A percentile compares a stretch with the other conserved stretches of the same genome.
Evolutionary conservation across 1,284 basidiomycete genomes (phyloP).

Genomic region (Ganoderma resinaceum): DNA sequence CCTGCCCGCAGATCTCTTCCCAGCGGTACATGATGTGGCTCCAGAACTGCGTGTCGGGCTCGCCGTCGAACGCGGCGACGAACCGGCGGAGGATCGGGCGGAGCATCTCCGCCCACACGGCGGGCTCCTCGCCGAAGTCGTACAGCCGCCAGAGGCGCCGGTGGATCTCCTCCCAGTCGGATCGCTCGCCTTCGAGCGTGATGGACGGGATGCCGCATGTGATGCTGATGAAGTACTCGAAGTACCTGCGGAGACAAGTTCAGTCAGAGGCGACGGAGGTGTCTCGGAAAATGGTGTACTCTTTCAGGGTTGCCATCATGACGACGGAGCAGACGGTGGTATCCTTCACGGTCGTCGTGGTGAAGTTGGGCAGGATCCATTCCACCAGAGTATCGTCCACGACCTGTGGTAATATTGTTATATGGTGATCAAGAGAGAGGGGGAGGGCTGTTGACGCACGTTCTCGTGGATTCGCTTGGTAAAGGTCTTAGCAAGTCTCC

Average conservation of each 20-base stretch:
- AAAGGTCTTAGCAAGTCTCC: conserved; percentile 43
- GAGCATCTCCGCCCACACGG: conserved; percentile 45
- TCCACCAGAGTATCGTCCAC: conserved; percentile 44
- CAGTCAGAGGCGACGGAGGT: not conserved
- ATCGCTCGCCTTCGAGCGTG: conserved; percentile 49
- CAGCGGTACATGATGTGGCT: conserved; percentile 33
- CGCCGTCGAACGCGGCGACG: conserved; percentile 43
- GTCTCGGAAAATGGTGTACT: conserved; percentile 2
- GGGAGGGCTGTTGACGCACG: not conserved
- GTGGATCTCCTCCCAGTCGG: conserved; percentile 46
- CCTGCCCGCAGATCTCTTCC: conserved; percentile 30
- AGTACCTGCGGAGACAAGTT: conserved; percentile 37
- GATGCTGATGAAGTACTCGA: conserved; percentile 41
- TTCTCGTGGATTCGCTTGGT: conserved; percentile 32
- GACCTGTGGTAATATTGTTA: conserved; percentile 28
- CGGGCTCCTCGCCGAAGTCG: conserved; percentile 43
- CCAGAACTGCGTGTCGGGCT: conserved; percentile 47
- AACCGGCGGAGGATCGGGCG: conserved; percentile 45
- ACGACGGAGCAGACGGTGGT: conserved; percentile 47
- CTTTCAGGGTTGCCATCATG: conserved; percentile 53
- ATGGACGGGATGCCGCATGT: conserved; percentile 56
- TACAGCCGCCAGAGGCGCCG: conserved; percentile 43
- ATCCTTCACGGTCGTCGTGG: conserved; percentile 53
- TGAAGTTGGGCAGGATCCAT: conserved; percentile 55
- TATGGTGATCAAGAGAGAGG: too few relatives aligned